Conservation (phyloP, 139 green algal genomes). For the Chlorella sp. region DNA sequence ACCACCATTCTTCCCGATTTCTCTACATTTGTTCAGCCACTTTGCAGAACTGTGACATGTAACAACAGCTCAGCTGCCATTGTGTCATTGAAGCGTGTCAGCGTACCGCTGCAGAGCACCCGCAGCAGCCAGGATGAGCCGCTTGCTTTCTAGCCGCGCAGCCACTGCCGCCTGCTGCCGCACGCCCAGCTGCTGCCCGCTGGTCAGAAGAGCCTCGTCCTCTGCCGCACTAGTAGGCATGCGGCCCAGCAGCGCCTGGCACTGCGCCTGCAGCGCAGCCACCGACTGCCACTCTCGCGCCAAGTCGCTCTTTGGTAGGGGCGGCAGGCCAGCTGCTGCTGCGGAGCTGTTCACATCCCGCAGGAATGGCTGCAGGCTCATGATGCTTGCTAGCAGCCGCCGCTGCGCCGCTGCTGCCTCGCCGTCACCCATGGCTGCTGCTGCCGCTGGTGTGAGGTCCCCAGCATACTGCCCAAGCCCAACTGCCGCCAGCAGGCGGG, state of each 20-base stretch:
- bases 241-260: conserved; percentile 12
- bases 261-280: conserved; percentile 22
- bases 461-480: background rate
- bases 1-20: too few relatives aligned
- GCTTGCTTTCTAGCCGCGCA: conserved; percentile 40
- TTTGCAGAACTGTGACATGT: too few relatives aligned
- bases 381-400: conserved; percentile 10
- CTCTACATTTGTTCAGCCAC: too few relatives aligned
- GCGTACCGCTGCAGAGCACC: background rate
- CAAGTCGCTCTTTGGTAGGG: background rate
- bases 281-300: conserved; percentile 20
- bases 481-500: background rate
- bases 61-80: background rate
- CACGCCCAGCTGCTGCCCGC: background rate
- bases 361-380: conserved; percentile 42
- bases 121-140: conserved; percentile 25
- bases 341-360: background rate
- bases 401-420: background rate
- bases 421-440: background rate
- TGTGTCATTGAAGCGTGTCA: background rate
- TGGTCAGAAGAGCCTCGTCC: conserved; percentile 32
- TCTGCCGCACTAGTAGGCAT: conserved; percentile 26
- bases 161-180: conserved; percentile 24
- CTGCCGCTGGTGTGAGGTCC: background rate
- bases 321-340: background rate